phyloP scores from a whole-genome alignment of 805 yeast species.

The Saturnispora galanensis region DNA sequence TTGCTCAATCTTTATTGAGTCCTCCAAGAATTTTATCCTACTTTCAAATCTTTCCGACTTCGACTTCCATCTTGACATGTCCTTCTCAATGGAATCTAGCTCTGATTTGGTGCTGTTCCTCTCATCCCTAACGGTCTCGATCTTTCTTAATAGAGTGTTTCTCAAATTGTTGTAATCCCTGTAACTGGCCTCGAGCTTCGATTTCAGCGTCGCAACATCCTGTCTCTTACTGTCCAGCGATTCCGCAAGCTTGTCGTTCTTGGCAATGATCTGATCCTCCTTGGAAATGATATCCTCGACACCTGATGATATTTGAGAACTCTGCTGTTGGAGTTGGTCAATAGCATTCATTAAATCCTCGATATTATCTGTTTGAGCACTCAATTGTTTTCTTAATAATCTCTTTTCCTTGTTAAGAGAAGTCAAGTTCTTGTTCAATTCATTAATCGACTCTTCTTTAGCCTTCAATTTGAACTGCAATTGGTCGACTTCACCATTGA shows the following conservation, averaged over 20 bases:
- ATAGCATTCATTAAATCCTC: constrained; percentile 4
- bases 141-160: constrained; percentile 22
- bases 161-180: constrained; percentile 26
- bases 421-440: constrained; percentile 13
- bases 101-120: neutral
- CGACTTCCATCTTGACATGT: neutral
- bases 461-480: neutral
- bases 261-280: constrained; percentile 10
- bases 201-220: neutral
- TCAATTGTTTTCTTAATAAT: neutral
- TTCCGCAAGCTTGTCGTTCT: constrained; percentile 15
- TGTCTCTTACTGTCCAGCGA: constrained; percentile 12
- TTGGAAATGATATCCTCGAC: constrained; percentile 3
- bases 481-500: neutral
- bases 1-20: constrained; percentile 1
- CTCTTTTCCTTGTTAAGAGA: constrained; percentile 4
- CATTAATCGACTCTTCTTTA: constrained; percentile 5
- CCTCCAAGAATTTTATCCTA: constrained; percentile 3
- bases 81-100: neutral
- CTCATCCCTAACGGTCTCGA: constrained; percentile 11
- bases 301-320: constrained; percentile 1
- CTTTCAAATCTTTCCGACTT: constrained; percentile 4
- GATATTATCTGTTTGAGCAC: constrained; percentile 6
- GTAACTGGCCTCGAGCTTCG: constrained; percentile 2
- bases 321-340: constrained; percentile 1